Base-by-base conservation (phyloP, 257 asterid species). In the Solanum arcanum region DNA sequence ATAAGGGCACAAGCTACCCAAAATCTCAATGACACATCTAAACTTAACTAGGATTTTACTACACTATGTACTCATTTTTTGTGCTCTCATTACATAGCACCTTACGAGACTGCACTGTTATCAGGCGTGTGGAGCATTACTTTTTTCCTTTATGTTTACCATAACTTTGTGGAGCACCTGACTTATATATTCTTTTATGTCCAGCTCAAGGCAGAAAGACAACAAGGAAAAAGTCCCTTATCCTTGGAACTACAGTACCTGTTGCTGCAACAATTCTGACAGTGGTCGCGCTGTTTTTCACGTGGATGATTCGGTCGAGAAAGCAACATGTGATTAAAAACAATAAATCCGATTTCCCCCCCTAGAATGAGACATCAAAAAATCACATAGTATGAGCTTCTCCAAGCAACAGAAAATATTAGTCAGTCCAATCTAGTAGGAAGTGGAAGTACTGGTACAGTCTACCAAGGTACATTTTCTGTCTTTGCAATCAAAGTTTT, bases 401-500 rank as follows among this genome's bases (percentile, higher is more conserved):
- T 35, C 85, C 74, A 14, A 59, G 90, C 91, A 83, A 91, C 93
- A 6, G 90, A 88, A 21, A 39, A 14, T 74, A 88, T 91, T 80
- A 84, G 87, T 20, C 66, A 86, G 73, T 39, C 87, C 46, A 77
- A 87, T 62, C 60, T 88, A 46, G 10, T 89, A 7, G 93, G 93
- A 62, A 62, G 69, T 74, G 93, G 92, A 83, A 90, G 35, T 33
- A 33, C 35, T 33, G 92, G 91, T 52, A 52, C 20, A 84, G 92
- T 88, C 31, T 89, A 91, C 66, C 82, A 87, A 72, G 91, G 76
- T 56, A 73, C 90, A 29, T 47, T 80, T 18, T 9, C 84, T 78
- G 66, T 78, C 66, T 27, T 88, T 85, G 93, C 93, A 60, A 76
- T 90, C 84, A 92, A 92, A 87, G 92, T 88, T 81, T 87, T 92